phyloP scores from a whole-genome alignment of 176 grass and related monocot genomes.

The Echinochloa phyllopogon region DNA sequence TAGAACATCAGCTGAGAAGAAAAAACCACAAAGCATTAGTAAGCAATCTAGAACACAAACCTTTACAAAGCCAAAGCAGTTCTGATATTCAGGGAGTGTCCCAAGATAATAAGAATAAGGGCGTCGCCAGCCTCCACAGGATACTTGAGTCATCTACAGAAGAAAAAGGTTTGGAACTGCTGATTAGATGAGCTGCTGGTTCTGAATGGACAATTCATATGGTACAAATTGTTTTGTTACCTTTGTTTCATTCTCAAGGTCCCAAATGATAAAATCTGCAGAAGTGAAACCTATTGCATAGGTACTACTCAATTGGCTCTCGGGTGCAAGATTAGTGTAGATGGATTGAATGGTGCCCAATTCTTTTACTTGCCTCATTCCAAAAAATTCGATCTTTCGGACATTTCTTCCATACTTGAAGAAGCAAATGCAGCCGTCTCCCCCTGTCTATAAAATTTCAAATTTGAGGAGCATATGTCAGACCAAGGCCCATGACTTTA shows the following conservation, averaged over 20 bases:
- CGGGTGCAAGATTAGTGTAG: slow-evolving; percentile 35
- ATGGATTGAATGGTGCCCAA: slow-evolving; percentile 79
- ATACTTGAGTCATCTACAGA: slow-evolving; percentile 69
- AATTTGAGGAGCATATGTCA: slow-evolving; percentile 29
- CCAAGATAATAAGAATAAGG: slow-evolving; percentile 97
- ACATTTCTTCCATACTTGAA: slow-evolving; percentile 70
- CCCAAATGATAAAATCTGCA: slow-evolving; percentile 95
- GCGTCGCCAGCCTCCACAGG: slow-evolving; percentile 91
- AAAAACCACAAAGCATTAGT: not conserved
- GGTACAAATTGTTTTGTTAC: slow-evolving; percentile 38
- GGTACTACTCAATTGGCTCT: slow-evolving; percentile 39
- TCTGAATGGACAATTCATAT: not conserved
- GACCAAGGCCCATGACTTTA: slow-evolving; percentile 7
- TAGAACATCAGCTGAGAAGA: slow-evolving; percentile 1
- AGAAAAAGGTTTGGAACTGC: slow-evolving; percentile 27
- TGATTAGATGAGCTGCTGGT: slow-evolving; percentile 23
- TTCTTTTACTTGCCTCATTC: slow-evolving; percentile 97
- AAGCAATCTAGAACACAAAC: slow-evolving; percentile 53
- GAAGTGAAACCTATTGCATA: slow-evolving; percentile 93
- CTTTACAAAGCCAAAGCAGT: slow-evolving; percentile 93
- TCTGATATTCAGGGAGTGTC: slow-evolving; percentile 63
- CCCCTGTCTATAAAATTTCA: slow-evolving; percentile 82
- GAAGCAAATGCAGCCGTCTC: slow-evolving; percentile 96
- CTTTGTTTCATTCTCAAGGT: slow-evolving; percentile 90
- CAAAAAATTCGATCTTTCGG: slow-evolving; percentile 68